phyloP scores from a whole-genome alignment of 352 stramenopile genomes.

The Globisporangium iwayamae region DNA sequence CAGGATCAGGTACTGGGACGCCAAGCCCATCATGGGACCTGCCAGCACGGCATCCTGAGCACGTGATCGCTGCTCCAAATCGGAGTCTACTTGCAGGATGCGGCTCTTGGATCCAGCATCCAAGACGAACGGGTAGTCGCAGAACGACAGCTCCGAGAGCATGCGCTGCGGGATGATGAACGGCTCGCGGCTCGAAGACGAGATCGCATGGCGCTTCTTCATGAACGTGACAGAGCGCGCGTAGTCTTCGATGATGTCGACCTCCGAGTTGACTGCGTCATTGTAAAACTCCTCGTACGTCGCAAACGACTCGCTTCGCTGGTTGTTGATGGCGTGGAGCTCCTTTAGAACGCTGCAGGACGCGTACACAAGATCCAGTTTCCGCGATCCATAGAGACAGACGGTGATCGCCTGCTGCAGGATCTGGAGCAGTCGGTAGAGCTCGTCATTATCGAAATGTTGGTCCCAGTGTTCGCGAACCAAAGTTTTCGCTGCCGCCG shows the following conservation, averaged over 20 bases:
- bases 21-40: conserved; percentile 26
- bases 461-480: conserved; percentile 51
- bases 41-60: conserved; percentile 54
- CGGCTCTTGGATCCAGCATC: conserved; percentile 77
- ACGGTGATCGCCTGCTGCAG: conserved; percentile 78
- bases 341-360: conserved; percentile 61
- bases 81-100: conserved; percentile 73
- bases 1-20: conserved; percentile 61
- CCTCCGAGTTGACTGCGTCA: conserved; percentile 75
- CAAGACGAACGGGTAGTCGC: conserved; percentile 76
- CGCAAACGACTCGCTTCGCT: conserved; percentile 42
- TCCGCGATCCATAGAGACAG: conserved; percentile 61
- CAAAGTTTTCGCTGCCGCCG: conserved; percentile 41
- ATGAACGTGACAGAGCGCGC: conserved; percentile 65
- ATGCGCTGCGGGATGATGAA: conserved; percentile 40
- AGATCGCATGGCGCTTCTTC: conserved; percentile 46
- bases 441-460: conserved; percentile 51
- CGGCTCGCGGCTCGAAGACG: conserved; percentile 14
- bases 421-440: conserved; percentile 65
- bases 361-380: conserved; percentile 77
- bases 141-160: conserved; percentile 80
- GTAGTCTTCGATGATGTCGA: conserved; percentile 81
- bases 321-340: conserved; percentile 60
- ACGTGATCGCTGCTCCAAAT: conserved; percentile 60
- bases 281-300: conserved; percentile 81